Base-by-base conservation (phyloP, 345 rosid species). In the Mallotus nudiflorus region DNA sequence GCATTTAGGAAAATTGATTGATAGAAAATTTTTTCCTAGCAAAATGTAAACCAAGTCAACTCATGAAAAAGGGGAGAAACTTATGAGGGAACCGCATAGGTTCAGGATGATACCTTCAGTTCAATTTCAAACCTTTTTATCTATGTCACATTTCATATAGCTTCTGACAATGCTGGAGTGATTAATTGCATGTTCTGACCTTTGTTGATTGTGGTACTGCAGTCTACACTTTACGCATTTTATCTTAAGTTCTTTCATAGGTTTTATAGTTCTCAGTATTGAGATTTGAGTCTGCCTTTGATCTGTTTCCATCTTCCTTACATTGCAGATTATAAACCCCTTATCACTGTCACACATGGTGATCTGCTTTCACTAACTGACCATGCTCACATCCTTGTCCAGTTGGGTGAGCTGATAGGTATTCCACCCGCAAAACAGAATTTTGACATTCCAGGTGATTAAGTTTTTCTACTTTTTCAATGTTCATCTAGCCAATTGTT, bases 401-500 rank as follows among this genome's bases (percentile, higher is more conserved):
- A 81, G 71, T 75, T 90, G 56, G 98, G 98, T 63, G 89, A 86
- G 77, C 82, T 89, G 57, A 83, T 90, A 1, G 87, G 93, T 68
- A 77, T 93, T 68, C 88, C 87, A 59, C 95, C 96, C 4, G 73
- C 82, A 29, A 85, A 79, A 77, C 95, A 93, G 66, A 81, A 86
- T 54, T 93, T 90, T 46, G 96, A 93, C 78, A 86, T 89, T 69
- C 86, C 98, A 80, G 95, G 98, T 92, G 72, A 75, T 66, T n/a
- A n/a, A n/a, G n/a, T 42, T 24, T 37, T 66, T 66, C 18, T 39
- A 67, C 54, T 28, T 16, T 48, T 39, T 27, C 25, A 25, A 18
- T 35, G 2, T 40, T 46, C 22, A 66, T 53, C 62, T 20, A n/a
- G 9, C 22, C 13, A 7, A 11, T 3, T 16, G 37, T 35, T 31